Percentiles rank a stretch among this genome's conserved stretches.
phyloP scores from a whole-genome alignment of 2,329 filamentous ascomycete genomes.

The Rhynchosporium secalis region DNA sequence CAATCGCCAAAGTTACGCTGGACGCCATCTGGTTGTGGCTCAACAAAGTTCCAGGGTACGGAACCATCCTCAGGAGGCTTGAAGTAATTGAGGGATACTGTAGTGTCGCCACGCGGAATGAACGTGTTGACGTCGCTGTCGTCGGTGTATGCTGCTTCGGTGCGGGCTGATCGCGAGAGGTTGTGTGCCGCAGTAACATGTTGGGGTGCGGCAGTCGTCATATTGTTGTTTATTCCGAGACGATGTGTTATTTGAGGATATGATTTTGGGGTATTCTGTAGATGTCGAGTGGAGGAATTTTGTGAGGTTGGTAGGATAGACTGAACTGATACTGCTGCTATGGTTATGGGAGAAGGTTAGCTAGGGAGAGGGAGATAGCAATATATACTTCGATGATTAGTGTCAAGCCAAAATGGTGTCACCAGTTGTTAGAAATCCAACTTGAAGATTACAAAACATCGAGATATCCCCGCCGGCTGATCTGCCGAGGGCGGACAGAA shows the following conservation, averaged over 20 bases:
- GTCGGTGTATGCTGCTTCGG: constrained; percentile 30
- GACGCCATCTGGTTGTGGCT: constrained; percentile 33
- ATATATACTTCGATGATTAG: constrained; percentile 12
- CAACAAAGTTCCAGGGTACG: constrained; percentile 58
- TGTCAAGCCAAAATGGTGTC: constrained; percentile 9
- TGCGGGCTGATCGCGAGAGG: constrained; percentile 35
- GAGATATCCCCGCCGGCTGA: constrained; percentile 15
- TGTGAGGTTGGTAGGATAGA: background rate
- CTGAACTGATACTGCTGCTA: background rate
- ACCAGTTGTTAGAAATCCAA: constrained; percentile 19
- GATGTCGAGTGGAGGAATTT: background rate
- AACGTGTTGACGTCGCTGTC: constrained; percentile 19
- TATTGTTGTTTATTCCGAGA: constrained; percentile 33
- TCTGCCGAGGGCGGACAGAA: constrained; percentile 15
- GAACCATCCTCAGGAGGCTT: constrained; percentile 53
- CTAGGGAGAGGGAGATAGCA: constrained; percentile 9
- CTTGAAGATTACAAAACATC: constrained; percentile 16
- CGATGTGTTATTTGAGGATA: background rate
- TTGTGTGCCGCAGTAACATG: constrained; percentile 46
- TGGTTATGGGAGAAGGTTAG: constrained; percentile 1
- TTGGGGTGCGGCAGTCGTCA: constrained; percentile 43
- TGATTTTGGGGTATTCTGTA: background rate
- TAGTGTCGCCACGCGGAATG: constrained; percentile 53
- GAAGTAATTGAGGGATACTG: constrained; percentile 55
- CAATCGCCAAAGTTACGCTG: constrained; percentile 38